phyloP scores from a whole-genome alignment of 2,329 filamentous ascomycete genomes.

The Cladosporium sp. region DNA sequence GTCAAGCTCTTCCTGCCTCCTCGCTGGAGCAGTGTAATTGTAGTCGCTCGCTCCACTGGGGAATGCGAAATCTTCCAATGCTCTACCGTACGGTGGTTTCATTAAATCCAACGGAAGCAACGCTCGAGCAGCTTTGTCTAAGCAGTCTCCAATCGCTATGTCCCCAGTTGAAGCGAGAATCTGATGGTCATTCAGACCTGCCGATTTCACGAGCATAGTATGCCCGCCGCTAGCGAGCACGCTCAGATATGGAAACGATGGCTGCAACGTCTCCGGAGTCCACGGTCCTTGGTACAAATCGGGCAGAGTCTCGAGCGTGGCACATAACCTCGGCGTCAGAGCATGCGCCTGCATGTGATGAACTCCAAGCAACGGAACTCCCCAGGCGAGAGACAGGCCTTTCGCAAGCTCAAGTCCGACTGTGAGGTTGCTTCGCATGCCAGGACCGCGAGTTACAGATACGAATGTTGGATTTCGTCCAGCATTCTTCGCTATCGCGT shows the following conservation, averaged over 20 bases:
- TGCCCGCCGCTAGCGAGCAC: constrained; percentile 91
- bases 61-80: constrained; percentile 78
- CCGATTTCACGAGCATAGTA: constrained; percentile 77
- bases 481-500: constrained; percentile 2
- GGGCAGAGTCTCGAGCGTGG: background rate
- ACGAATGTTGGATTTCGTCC: constrained; percentile 68
- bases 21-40: constrained; percentile 57
- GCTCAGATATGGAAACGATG: constrained; percentile 78
- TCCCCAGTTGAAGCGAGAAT: constrained; percentile 72
- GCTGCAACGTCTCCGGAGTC: constrained; percentile 29
- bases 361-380: constrained; percentile 75
- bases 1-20: constrained; percentile 56
- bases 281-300: constrained; percentile 3
- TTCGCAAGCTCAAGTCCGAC: constrained; percentile 82
- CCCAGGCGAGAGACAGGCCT: constrained; percentile 79
- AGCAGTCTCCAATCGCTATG: constrained; percentile 81
- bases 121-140: constrained; percentile 80
- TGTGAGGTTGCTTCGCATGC: constrained; percentile 75
- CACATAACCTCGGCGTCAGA: constrained; percentile 71
- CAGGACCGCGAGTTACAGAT: constrained; percentile 85
- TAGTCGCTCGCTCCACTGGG: constrained; percentile 43
- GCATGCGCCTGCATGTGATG: constrained; percentile 99
- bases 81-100: constrained; percentile 71
- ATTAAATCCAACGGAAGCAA: constrained; percentile 64
- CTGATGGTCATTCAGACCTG: constrained; percentile 62